Base-by-base conservation (phyloP, 2,329 filamentous ascomycete species). In the Ceratocystis lukuohia region DNA sequence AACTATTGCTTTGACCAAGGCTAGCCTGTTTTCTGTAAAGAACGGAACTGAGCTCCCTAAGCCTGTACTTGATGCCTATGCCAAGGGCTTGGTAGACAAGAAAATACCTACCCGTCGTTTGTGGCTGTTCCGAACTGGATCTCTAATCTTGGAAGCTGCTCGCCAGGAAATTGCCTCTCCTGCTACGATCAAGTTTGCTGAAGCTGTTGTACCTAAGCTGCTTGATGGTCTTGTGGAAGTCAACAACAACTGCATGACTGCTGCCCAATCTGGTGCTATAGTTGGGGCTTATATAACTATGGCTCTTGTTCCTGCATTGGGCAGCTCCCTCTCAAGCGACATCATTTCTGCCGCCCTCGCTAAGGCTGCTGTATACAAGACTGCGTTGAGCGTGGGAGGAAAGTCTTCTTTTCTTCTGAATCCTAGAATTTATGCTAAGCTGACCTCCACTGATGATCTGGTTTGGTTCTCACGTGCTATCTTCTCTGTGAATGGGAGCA, bases 361-460 rank as follows among this genome's bases (percentile, higher is more conserved):
- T 25, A 87, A 88, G 71, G 80, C 83, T 28, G 78, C 83, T 37
- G 76, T 91, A 30, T 74, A 82, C 28, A 82, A 85, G 62, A 85
- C 90, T 71, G 84, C 84, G 10, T 79, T 96, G 68, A 80, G 81
- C 1, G 75, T 86, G 46, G 85, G 87, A n/a, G 86, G 89, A 0
- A 96, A 96, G 74, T 86, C 89, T 15, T 96, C 93, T 0, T 94
- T 96, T 74, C 78, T 97, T 22, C 80, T 97, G 5, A 96, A 89
- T 71, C 82, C 88, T 44, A 88, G 89, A 69, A 84, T 96, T 4
- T 97, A 94, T 75, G 86, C 87, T 46, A 96, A 96, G 73, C 72
- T 96, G 28, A 80, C 82, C 1, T 77, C 80, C 0, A 85, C 88
- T 66, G 88, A 92, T 65, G 94, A 99, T 71, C 78, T 91, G 22